These are phyloP conservation scores for Coniochaeta prunicola DNA, from an alignment of 2,329 filamentous ascomycete genomes.

Conservation along the genomic window DNA sequence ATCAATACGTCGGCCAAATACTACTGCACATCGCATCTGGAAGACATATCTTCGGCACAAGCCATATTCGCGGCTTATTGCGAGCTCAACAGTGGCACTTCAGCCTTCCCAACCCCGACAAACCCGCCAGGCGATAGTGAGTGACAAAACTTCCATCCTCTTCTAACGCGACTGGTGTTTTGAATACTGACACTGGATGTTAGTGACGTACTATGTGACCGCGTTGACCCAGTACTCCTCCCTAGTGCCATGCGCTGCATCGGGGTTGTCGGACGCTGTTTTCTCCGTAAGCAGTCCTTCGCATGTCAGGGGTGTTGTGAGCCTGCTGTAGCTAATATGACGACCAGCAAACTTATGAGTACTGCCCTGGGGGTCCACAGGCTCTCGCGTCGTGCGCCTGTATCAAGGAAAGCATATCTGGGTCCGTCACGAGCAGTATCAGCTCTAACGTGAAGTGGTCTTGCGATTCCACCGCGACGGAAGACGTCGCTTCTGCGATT, in stretches of 20 bases:
- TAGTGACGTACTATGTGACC: constrained; percentile 49
- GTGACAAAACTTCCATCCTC: constrained; percentile 13
- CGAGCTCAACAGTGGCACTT: constrained; percentile 39
- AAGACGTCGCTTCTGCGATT: constrained; percentile 38
- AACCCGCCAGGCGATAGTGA: constrained; percentile 43
- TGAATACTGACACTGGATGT: not conserved
- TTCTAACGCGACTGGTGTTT: not conserved
- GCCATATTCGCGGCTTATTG: constrained; percentile 46
- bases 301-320: not conserved
- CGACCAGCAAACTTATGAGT: constrained; percentile 25
- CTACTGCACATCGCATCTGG: constrained; percentile 38
- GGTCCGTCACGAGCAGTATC: constrained; percentile 33
- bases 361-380: constrained; percentile 38
- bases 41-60: constrained; percentile 40
- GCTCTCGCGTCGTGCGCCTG: constrained; percentile 46
- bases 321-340: constrained; percentile 5
- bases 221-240: constrained; percentile 38
- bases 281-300: constrained; percentile 23
- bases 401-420: constrained; percentile 39
- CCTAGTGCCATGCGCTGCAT: constrained; percentile 36
- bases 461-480: constrained; percentile 35
- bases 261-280: constrained; percentile 33
- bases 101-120: constrained; percentile 36
- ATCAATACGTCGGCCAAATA: constrained; percentile 35
- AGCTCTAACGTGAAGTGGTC: constrained; percentile 33